Conservation (phyloP, 139 green algal species). For the Chlorella ohadii region DNA sequence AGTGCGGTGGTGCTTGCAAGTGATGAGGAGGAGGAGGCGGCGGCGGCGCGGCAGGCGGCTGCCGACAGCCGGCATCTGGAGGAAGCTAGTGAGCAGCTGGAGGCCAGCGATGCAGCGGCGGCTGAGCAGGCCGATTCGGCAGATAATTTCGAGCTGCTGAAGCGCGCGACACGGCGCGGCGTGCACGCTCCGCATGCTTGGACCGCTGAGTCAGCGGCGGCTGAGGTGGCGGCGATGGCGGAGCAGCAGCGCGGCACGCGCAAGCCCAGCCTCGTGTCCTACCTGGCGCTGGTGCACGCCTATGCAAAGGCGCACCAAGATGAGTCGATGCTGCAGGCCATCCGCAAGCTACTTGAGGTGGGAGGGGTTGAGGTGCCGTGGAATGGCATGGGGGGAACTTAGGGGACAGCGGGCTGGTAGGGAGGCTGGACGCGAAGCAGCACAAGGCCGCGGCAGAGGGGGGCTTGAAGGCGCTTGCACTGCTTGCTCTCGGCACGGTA, state of each 20-base stretch:
- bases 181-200: too few species aligned
- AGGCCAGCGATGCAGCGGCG: not conserved
- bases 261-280: not conserved
- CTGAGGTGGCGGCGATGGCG: not conserved
- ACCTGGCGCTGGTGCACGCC: conserved; percentile 32
- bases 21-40: not conserved
- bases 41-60: not conserved
- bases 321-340: not conserved
- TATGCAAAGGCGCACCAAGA: not conserved
- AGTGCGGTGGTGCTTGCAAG: not conserved
- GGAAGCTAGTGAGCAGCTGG: not conserved
- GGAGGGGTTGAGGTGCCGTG: too few species aligned
- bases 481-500: too few species aligned
- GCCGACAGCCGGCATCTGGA: not conserved
- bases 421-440: too few species aligned
- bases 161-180: too few species aligned
- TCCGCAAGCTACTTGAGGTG: not conserved
- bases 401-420: too few species aligned
- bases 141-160: too few species aligned
- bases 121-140: too few species aligned
- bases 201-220: not conserved
- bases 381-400: too few species aligned
- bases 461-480: too few species aligned
- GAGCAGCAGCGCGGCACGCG: not conserved
- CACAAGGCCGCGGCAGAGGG: too few species aligned